Percentiles rank a stretch among this genome's conserved stretches.
phyloP scores from a whole-genome alignment of 1,284 basidiomycete species.

The Trichosporon coremiiforme region DNA sequence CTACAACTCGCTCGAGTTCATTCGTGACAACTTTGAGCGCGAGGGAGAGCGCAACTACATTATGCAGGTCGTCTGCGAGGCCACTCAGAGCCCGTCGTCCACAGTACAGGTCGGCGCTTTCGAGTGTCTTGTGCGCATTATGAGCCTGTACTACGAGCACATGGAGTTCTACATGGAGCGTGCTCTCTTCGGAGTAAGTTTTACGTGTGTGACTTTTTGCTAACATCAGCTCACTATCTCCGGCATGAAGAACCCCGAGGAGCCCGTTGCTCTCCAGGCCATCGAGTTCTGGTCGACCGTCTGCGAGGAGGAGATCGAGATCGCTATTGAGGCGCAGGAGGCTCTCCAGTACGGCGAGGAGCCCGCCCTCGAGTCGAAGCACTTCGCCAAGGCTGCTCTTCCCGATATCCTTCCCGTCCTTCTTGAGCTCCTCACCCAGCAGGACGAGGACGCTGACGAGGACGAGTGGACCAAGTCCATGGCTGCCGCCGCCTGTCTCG shows the following conservation, averaged over 20 bases:
- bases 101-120: conserved; percentile 89
- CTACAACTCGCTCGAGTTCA: conserved; percentile 95
- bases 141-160: conserved; percentile 98
- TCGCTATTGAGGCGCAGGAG: conserved; percentile 89
- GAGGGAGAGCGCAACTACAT: conserved; percentile 99
- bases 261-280: conserved; percentile 90
- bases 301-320: conserved; percentile 94
- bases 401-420: conserved; percentile 94
- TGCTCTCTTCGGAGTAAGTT: conserved; percentile 88
- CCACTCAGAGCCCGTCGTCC: conserved; percentile 80
- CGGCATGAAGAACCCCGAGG: conserved; percentile 94
- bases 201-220: conserved; percentile 25
- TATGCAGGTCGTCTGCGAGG: conserved; percentile 99
- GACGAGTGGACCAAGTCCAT: conserved; percentile 99
- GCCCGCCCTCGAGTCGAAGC: conserved; percentile 83
- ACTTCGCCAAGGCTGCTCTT: conserved; percentile 91
- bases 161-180: conserved; percentile 99
- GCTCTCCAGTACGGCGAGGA: conserved; percentile 87
- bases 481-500: conserved; percentile 91
- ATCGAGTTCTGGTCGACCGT: conserved; percentile 99
- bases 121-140: conserved; percentile 93
- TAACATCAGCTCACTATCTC: conserved; percentile 83
- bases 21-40: conserved; percentile 95
- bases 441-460: conserved; percentile 96
- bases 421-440: conserved; percentile 81